phyloP scores from a whole-genome alignment of 169 alveolate genomes.

The Eimeria falciformis region DNA sequence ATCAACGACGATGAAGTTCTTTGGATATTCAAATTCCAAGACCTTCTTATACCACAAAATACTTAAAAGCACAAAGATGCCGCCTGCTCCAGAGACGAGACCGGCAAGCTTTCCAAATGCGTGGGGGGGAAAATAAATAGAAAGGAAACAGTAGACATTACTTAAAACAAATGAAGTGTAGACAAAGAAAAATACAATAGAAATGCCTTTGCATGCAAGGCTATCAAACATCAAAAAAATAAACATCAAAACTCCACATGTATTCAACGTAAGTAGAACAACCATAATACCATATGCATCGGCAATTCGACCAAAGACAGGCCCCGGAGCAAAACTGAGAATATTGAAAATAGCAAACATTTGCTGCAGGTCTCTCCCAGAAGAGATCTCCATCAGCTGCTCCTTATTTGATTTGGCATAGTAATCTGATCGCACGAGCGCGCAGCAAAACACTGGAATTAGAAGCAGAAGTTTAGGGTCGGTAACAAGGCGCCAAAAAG shows the following conservation, averaged over 20 bases:
- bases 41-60: slow-evolving; percentile 74
- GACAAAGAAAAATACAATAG: slow-evolving; percentile 53
- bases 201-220: slow-evolving; percentile 70
- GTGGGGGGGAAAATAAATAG: slow-evolving; percentile 67
- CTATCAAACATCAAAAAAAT: slow-evolving; percentile 55
- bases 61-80: slow-evolving; percentile 63
- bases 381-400: slow-evolving; percentile 43
- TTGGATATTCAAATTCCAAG: slow-evolving; percentile 12
- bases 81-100: slow-evolving; percentile 73
- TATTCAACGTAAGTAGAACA: slow-evolving; percentile 39
- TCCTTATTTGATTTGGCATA: slow-evolving; percentile 78
- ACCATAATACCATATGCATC: slow-evolving; percentile 65
- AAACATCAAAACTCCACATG: slow-evolving; percentile 63
- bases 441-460: slow-evolving; percentile 60
- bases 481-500: not conserved
- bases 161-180: slow-evolving; percentile 78
- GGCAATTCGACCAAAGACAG: slow-evolving; percentile 69
- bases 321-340: slow-evolving; percentile 76
- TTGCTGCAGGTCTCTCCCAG: slow-evolving; percentile 27
- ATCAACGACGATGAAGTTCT: slow-evolving; percentile 50
- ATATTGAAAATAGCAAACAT: slow-evolving; percentile 70
- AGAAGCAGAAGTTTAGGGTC: slow-evolving; percentile 63
- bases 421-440: slow-evolving; percentile 74
- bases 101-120: slow-evolving; percentile 78
- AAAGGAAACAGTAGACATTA: slow-evolving; percentile 74